Evolutionary conservation across 225 moss, liverwort and hornwort species (phyloP).

Genomic region (Climacium dendroides): DNA sequence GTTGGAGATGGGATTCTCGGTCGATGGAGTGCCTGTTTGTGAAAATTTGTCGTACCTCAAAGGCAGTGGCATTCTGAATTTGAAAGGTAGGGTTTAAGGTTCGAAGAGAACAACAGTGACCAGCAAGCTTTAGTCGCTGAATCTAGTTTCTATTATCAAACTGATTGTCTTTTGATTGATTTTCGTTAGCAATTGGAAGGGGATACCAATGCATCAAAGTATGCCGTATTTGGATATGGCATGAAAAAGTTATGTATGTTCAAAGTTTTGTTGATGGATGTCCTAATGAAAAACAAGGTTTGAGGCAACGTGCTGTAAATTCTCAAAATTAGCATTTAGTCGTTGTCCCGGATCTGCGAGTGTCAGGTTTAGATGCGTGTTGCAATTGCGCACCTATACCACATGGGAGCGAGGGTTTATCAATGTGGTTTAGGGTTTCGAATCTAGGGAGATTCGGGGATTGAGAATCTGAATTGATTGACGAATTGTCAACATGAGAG

Average conservation of each 20-base stretch:
- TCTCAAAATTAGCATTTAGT: background rate
- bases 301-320: background rate
- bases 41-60: slow-evolving; percentile 73
- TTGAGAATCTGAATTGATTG: background rate
- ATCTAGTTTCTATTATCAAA: background rate
- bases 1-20: slow-evolving; percentile 39
- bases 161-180: background rate
- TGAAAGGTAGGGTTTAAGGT: slow-evolving; percentile 56
- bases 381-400: background rate
- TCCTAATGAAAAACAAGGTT: background rate
- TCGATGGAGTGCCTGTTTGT: slow-evolving; percentile 53
- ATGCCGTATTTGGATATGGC: background rate
- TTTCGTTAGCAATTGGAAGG: background rate
- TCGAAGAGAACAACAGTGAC: too few species aligned
- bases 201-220: background rate
- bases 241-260: background rate
- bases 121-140: background rate
- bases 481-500: background rate
- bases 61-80: slow-evolving; percentile 64
- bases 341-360: background rate
- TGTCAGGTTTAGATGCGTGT: background rate
- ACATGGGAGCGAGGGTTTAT: background rate
- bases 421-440: background rate
- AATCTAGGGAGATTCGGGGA: background rate
- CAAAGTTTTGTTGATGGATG: background rate